Evolutionary conservation across 495 filamentous ascomycete species (phyloP).

Genomic region (Pseudotulostoma volvatum): DNA sequence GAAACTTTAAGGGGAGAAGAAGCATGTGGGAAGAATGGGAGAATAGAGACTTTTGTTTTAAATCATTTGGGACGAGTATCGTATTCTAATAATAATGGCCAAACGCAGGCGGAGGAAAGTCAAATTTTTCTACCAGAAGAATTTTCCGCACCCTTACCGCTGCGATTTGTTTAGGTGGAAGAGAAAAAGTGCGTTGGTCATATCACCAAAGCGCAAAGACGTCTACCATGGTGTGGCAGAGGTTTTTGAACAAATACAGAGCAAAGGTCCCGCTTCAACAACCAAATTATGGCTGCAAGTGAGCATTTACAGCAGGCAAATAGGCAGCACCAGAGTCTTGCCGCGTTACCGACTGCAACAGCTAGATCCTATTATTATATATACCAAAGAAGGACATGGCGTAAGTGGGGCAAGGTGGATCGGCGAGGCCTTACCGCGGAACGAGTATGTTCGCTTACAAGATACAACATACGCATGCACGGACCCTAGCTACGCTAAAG

Average conservation of each 20-base stretch:
- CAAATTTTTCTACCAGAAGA: too few relatives aligned
- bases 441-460: too few relatives aligned
- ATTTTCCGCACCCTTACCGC: too few relatives aligned
- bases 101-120: too few relatives aligned
- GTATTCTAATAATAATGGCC: too few relatives aligned
- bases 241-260: background rate
- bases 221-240: background rate
- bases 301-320: background rate
- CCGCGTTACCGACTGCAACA: background rate
- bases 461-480: too few relatives aligned
- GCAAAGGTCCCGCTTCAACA: background rate
- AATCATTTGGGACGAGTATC: too few relatives aligned
- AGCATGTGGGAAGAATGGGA: too few relatives aligned
- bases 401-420: background rate
- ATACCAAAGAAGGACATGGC: background rate
- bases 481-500: too few relatives aligned
- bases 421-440: background rate
- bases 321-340: background rate
- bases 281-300: background rate
- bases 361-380: background rate
- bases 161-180: too few relatives aligned
- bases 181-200: background rate
- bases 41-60: too few relatives aligned
- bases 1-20: too few relatives aligned
- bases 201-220: background rate